Evolutionary conservation across 345 rosid species (phyloP).

Genomic region (Lepidium africanum): DNA sequence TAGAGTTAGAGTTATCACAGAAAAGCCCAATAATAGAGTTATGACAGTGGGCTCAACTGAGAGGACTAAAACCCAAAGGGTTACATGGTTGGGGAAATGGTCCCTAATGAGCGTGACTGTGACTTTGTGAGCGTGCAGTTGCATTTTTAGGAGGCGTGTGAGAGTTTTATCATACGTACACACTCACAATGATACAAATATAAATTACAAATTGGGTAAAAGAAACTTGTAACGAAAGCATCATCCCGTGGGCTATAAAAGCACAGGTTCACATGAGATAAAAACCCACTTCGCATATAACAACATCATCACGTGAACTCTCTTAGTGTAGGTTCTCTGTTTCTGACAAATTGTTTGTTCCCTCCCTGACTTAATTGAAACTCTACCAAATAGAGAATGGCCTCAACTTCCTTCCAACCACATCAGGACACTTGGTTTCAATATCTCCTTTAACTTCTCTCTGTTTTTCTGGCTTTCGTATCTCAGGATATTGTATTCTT

Average conservation of each 20-base stretch:
- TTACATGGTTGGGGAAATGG: not conserved
- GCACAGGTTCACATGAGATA: not conserved
- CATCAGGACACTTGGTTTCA: not conserved
- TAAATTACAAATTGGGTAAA: not conserved
- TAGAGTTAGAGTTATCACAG: no score
- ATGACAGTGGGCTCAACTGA: not conserved
- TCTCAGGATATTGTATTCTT: slow-evolving; percentile 3
- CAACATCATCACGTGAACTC: slow-evolving; percentile 28
- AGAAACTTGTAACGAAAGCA: not conserved
- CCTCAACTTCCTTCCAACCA: not conserved
- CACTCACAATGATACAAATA: not conserved
- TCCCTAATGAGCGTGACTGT: slow-evolving; percentile 1
- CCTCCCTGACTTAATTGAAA: not conserved
- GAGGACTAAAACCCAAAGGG: not conserved
- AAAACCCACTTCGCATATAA: not conserved
- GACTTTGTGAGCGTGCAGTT: not conserved
- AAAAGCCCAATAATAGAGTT: no score
- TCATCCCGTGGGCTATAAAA: not conserved
- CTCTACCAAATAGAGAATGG: slow-evolving; percentile 14
- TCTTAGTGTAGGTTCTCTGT: slow-evolving; percentile 1
- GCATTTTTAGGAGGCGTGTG: not conserved
- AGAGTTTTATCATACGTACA: not conserved
- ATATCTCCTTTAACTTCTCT: not conserved
- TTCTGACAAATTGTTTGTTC: slow-evolving; percentile 13
- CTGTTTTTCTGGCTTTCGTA: not conserved